Conservation (phyloP, 2,329 filamentous ascomycete species). For the Aspergillus sp. region DNA sequence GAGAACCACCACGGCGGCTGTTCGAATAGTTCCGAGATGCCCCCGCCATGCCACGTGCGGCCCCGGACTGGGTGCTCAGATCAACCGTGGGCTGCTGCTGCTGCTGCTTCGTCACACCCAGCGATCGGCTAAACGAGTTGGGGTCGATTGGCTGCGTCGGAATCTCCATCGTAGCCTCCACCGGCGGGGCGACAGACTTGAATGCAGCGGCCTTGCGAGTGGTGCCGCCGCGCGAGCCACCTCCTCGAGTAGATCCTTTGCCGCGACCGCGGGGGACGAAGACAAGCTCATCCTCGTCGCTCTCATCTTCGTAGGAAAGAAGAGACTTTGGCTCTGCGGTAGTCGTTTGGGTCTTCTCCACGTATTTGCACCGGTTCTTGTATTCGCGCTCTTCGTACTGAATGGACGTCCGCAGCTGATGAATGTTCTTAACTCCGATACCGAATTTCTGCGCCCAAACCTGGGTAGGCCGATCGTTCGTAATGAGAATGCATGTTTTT, state of each 20-base stretch:
- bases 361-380: slow-evolving; percentile 48
- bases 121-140: slow-evolving; percentile 49
- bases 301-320: slow-evolving; percentile 51
- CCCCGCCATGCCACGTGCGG: slow-evolving; percentile 36
- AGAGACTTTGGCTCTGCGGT: slow-evolving; percentile 44
- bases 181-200: slow-evolving; percentile 25
- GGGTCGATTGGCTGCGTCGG: slow-evolving; percentile 51
- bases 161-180: slow-evolving; percentile 42
- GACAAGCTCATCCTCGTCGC: slow-evolving; percentile 51
- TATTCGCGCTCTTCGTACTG: slow-evolving; percentile 50
- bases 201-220: slow-evolving; percentile 33
- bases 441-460: slow-evolving; percentile 51
- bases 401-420: slow-evolving; percentile 50
- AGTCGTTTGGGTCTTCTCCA: slow-evolving; percentile 44
- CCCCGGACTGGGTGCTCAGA: slow-evolving; percentile 35
- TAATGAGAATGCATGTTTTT: slow-evolving; percentile 46
- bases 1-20: slow-evolving; percentile 38
- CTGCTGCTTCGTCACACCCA: slow-evolving; percentile 33
- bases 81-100: slow-evolving; percentile 28
- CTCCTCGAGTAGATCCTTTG: slow-evolving; percentile 33
- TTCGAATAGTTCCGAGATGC: slow-evolving; percentile 35
- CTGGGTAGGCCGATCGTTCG: slow-evolving; percentile 47
- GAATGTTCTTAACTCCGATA: slow-evolving; percentile 50
- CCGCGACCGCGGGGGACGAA: slow-evolving; percentile 47
- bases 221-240: slow-evolving; percentile 28